Evolutionary conservation across 1,284 basidiomycete species (phyloP).

Genomic region (Cryptococcus hybrid): DNA sequence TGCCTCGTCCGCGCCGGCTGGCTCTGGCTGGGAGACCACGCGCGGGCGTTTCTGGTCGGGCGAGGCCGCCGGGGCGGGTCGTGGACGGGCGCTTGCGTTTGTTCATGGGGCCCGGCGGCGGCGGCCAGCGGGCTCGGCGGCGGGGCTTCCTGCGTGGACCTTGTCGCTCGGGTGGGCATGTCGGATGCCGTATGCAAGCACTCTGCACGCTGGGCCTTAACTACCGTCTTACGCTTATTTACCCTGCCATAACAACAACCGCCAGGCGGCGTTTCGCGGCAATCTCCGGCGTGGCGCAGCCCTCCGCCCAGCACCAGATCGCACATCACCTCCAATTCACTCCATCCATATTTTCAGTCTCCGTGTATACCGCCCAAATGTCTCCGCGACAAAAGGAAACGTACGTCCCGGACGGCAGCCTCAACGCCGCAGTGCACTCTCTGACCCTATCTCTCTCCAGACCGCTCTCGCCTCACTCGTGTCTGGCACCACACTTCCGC

Average conservation of each 20-base stretch:
- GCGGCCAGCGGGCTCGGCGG: too few relatives aligned
- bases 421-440: too few relatives aligned
- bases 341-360: conserved; percentile 1
- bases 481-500: conserved; percentile 97
- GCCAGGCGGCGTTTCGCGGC: too few relatives aligned
- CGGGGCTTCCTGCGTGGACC: too few relatives aligned
- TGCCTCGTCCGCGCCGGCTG: conserved; percentile 1
- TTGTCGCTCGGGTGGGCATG: too few relatives aligned
- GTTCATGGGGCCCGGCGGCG: too few relatives aligned
- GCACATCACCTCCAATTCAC: neutral
- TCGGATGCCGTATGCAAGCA: too few relatives aligned
- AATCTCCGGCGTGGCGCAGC: too few relatives aligned
- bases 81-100: neutral
- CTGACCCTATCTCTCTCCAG: conserved; percentile 52
- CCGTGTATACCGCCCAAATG: neutral
- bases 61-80: neutral
- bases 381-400: conserved; percentile 29
- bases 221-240: too few relatives aligned
- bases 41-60: neutral
- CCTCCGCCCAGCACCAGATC: too few relatives aligned
- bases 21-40: neutral
- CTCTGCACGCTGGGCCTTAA: too few relatives aligned
- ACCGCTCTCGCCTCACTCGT: conserved; percentile 89
- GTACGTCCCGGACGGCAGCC: conserved; percentile 2
- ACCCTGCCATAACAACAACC: too few relatives aligned